A percentile compares a stretch with the other conserved stretches of the same genome.
Conservation (phyloP, 2,329 filamentous ascomycete genomes). For the Ceratocystis lukuohia region DNA sequence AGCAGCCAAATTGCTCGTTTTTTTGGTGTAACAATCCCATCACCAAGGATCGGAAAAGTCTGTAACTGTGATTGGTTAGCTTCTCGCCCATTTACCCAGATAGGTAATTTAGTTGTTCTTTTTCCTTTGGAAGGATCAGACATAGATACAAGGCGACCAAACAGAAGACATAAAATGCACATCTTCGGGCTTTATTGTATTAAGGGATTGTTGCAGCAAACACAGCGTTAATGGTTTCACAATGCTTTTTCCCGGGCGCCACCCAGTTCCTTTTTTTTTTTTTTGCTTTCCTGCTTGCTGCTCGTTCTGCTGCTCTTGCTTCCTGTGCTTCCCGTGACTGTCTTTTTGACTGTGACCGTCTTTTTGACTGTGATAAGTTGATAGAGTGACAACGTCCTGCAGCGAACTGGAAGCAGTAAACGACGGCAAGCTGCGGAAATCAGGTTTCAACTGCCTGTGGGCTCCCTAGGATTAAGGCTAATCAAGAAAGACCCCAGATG, state of each 20-base stretch:
- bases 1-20: neutral
- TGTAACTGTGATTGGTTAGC: neutral
- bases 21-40: neutral
- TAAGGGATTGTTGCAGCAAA: conserved; percentile 4
- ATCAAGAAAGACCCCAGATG: neutral
- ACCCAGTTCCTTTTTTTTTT: neutral
- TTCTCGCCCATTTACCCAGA: neutral
- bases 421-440: neutral
- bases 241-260: neutral
- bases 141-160: neutral
- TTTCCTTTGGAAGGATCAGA: neutral
- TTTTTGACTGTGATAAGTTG: neutral
- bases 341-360: neutral
- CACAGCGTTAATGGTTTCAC: conserved; percentile 8
- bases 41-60: neutral
- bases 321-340: neutral
- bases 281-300: neutral
- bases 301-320: neutral
- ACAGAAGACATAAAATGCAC: neutral
- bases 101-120: neutral
- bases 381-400: neutral
- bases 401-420: neutral
- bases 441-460: neutral
- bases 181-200: neutral
- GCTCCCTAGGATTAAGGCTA: neutral